Percentiles rank a stretch among this genome's conserved stretches.
These are phyloP conservation scores for Rhodotorula graminis DNA, from an alignment of 768 basidiomycete genomes.

Conservation along the genomic window DNA sequence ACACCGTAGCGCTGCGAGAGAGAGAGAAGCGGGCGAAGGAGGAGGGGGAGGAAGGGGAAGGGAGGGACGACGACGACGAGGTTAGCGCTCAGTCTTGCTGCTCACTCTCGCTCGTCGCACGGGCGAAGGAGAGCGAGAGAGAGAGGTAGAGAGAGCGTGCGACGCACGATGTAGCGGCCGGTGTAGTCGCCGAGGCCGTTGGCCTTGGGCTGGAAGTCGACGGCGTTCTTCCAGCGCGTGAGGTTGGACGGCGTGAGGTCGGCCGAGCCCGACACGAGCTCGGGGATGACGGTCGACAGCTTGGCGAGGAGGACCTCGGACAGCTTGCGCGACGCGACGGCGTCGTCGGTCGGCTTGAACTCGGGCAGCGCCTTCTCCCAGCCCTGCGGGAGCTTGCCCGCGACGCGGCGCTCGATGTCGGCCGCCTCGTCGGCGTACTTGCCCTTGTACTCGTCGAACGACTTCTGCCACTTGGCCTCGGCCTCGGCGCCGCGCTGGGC, in stretches of 20 bases:
- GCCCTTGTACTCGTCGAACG: constrained; percentile 64
- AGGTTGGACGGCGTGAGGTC: constrained; percentile 45
- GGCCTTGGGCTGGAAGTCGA: constrained; percentile 86
- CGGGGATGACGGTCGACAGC: constrained; percentile 69
- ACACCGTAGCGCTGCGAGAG: constrained; percentile 70
- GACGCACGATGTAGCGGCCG: constrained; percentile 67
- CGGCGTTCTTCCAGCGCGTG: constrained; percentile 73
- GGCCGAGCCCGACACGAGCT: constrained; percentile 54
- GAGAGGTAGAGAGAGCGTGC: no score
- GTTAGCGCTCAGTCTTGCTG: not conserved
- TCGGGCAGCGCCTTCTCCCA: constrained; percentile 84
- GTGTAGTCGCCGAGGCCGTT: constrained; percentile 76
- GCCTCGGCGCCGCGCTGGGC: constrained; percentile 68
- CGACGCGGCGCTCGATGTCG: constrained; percentile 77
- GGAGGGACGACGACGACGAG: no score
- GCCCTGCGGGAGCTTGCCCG: constrained; percentile 71
- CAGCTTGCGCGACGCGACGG: constrained; percentile 85
- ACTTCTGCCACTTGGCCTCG: constrained; percentile 67
- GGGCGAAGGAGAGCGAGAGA: no score
- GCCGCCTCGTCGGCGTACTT: constrained; percentile 79
- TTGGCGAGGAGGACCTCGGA: constrained; percentile 82
- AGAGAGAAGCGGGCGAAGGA: not conserved
- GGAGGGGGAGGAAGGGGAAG: no score
- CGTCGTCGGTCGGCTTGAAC: constrained; percentile 75
- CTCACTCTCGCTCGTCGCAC: not conserved